Evolutionary conservation across 345 rosid species (phyloP), one percentile per base, ranked within the genome.

Genomic region (Limnanthes douglasii): DNA sequence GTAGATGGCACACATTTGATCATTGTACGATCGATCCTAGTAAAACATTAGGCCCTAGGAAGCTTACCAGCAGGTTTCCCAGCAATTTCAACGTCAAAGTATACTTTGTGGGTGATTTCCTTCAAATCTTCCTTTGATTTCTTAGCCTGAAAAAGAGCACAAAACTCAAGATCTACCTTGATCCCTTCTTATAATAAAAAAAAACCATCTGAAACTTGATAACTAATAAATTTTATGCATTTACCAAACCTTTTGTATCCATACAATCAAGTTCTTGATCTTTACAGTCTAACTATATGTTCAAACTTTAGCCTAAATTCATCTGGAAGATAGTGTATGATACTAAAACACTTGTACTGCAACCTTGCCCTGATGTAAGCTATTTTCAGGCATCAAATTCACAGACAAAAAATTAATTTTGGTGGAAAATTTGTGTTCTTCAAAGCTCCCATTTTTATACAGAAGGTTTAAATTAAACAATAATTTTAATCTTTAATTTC

Each of bases 11-110:
- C n/a, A n/a, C n/a, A n/a, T n/a, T n/a, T n/a, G n/a, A n/a, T n/a
- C n/a, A n/a, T n/a, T n/a, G n/a, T n/a, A n/a, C n/a, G n/a, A n/a
- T n/a, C n/a, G n/a, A n/a, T n/a, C n/a, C n/a, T n/a, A n/a, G n/a
- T n/a, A n/a, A 3, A 7, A 21, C 11, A 15, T 8, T 8, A 11
- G 26, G 18, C 32, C 9, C 19, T 54, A 19, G 22, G 23, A 51
- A 41, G 28, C 58, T 18, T 69, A 81, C 99, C 99, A 41, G 99
- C 94, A 1, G 86, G 67, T 65, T 92, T 81, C 36, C 96, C 99
- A 11, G 43, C 88, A 24, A 78, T 70, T 65, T 85, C 90, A 11
- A 92, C 82, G 49, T 92, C 94, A 21, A 92, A 92, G 70, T 54
- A 85, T 32, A 92, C 99, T 56, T 90, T 75, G 65, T 75, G 68